Evolutionary conservation across 1,284 basidiomycete species (phyloP).

Genomic region (Malassezia sp.): DNA sequence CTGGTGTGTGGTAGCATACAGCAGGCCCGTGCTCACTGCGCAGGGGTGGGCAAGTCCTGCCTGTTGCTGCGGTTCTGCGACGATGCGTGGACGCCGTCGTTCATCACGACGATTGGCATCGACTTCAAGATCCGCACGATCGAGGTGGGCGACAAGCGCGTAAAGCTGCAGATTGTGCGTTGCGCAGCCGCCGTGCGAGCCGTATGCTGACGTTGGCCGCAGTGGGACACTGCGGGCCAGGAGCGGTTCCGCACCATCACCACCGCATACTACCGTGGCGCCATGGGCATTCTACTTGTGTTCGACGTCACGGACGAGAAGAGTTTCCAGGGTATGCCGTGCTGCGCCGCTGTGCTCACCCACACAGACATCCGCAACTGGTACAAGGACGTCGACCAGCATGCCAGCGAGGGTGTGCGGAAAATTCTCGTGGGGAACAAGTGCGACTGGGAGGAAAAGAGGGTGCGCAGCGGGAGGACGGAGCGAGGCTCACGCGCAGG

Average conservation of each 20-base stretch:
- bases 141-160: conserved; percentile 86
- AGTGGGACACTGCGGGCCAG: conserved; percentile 99
- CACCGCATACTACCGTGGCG: conserved; percentile 98
- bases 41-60: conserved; percentile 83
- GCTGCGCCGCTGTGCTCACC: not conserved
- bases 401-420: conserved; percentile 95
- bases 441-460: conserved; percentile 96
- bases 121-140: conserved; percentile 69
- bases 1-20: conserved; percentile 4
- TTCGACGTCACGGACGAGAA: conserved; percentile 98
- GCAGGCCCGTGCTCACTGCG: not conserved
- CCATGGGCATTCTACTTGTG: conserved; percentile 96
- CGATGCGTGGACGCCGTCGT: conserved; percentile 98
- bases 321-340: conserved; percentile 79
- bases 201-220: not conserved
- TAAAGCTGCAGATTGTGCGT: conserved; percentile 88
- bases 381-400: conserved; percentile 97
- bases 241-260: conserved; percentile 99
- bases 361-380: conserved; percentile 92
- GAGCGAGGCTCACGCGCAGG: conserved; percentile 40
- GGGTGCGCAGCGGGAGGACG: conserved; percentile 41
- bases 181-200: not conserved
- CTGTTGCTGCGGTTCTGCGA: conserved; percentile 96
- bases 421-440: conserved; percentile 99
- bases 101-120: conserved; percentile 92